Base-by-base conservation (phyloP, 2,329 filamentous ascomycete species). In the Fusarium setosum region DNA sequence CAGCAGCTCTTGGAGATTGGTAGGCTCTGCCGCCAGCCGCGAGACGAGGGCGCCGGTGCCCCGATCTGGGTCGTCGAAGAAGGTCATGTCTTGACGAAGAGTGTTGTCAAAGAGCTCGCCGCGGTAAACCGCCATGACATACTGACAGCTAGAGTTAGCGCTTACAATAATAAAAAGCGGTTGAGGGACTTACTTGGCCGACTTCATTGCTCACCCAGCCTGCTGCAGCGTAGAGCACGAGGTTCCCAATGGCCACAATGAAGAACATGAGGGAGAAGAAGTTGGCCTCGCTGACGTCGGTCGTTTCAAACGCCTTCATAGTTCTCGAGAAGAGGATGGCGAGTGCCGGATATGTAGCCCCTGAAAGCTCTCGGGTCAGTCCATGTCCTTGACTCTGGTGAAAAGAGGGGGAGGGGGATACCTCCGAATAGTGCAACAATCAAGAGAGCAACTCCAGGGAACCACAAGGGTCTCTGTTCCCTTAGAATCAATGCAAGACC, bases 221-320 rank as follows among this genome's bases (percentile, higher is more conserved):
- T 21, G 74, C 63, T 2, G 72, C 59, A 26, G 74, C 75, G 50
- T 86, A 87, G 4, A 78, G 73, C 1, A 84, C 53, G 2, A 83
- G 72, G 29, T 82, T 80, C 4, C 74, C 81, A 10, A 82, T 71
- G 1, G 85, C 85, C 15, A 86, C 74, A 1, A 86, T 74, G 48
- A 86, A 84, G 69, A 87, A 87, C 84, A 88, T 87, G 47, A 85
- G 78, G 0, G 83, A 77, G 72, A 81, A 86, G 65, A 87, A 86
- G 72, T 88, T 82, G 6, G 79, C 82, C 21, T 70, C 67, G n/a
- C 59, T 40, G 8, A 77, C 69, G 20, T 79, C 73, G 3, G 72
- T 38, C 0, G 64, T 68, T 41, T 76, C 68, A 29, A 81, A 81
- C 1, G 77, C 76, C 4, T 76, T 72, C 73, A 82, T 78, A 13